Evolutionary conservation across 2,329 filamentous ascomycete genomes (phyloP).

Genomic region (Talaromyces pinophilus): DNA sequence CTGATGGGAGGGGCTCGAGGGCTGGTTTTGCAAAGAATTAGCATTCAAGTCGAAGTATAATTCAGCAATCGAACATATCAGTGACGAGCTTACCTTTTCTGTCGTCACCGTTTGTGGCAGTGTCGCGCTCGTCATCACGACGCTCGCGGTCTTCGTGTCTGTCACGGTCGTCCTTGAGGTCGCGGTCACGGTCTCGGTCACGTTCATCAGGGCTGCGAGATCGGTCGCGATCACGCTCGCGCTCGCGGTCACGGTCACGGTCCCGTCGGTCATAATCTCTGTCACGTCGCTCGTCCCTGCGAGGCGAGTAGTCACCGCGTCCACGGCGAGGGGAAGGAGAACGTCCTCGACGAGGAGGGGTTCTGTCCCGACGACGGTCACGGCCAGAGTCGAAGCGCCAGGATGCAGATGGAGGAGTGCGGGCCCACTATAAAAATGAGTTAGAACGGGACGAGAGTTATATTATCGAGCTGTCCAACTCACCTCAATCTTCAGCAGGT

Average conservation of each 20-base stretch:
- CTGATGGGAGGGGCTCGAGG: conserved; percentile 75
- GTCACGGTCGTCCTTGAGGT: conserved; percentile 44
- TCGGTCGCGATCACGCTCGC: conserved; percentile 64
- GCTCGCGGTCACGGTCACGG: conserved; percentile 60
- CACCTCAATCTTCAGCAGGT: conserved; percentile 97
- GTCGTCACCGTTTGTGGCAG: conserved; percentile 80
- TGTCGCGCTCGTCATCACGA: conserved; percentile 70
- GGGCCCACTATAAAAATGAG: conserved; percentile 73
- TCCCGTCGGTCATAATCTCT: conserved; percentile 70
- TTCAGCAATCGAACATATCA: conserved; percentile 10
- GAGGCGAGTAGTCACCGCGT: conserved; percentile 74
- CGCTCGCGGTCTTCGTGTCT: conserved; percentile 67
- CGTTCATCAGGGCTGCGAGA: conserved; percentile 22
- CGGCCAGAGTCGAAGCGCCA: conserved; percentile 97
- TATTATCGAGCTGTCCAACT: conserved; percentile 31
- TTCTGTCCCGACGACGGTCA: conserved; percentile 67
- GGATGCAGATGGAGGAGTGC: conserved; percentile 93
- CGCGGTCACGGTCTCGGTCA: conserved; percentile 52
- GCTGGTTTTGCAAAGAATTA: conserved; percentile 33
- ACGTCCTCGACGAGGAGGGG: conserved; percentile 73
- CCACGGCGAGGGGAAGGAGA: conserved; percentile 60
- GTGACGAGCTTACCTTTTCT: conserved; percentile 69
- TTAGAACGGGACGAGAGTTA: neutral
- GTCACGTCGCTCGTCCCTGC: conserved; percentile 83
- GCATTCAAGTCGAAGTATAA: neutral